Evolutionary conservation across 2,329 filamentous ascomycete species (phyloP), one percentile per base, ranked within the genome.

Genomic region (Metarhizium album): DNA sequence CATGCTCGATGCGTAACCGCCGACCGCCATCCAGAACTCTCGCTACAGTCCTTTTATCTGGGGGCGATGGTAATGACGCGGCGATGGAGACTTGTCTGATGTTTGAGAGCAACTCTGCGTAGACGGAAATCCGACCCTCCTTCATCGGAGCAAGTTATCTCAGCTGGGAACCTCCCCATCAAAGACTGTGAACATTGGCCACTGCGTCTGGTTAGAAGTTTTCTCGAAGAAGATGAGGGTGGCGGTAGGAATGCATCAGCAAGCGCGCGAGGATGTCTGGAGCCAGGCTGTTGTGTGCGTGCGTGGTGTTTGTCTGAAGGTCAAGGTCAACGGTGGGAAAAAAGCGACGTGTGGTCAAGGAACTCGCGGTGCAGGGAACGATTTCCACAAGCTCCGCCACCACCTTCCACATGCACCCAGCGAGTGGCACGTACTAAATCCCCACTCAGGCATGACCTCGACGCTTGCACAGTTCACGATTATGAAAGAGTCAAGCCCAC

Each of bases 21-120:
- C 58, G 60, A 46, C 78, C 74, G 53, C 75, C 67, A 35, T 69
- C 60, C 13, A 72, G 67, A 40, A 82, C 55, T 14, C 64, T 64
- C 24, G 70, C 71, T 45, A 58, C 61, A 20, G 74, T 79, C n/a
- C 65, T 66, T 23, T 65, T 52, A 48, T 71, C 67, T 45, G 64
- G 64, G 4, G 70, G 64, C 13, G 72, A 70, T 2, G 70, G 66
- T 1, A 84, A 66, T 3, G 73, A 71, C 6, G 73, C 78, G 47
- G 73, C 75, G 22, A 84, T 66, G 4, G 81, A 83, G 38, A 86
- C 71, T 60, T 84, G 80, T 42, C 76, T 73, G 56, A 86, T 82
- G 53, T 84, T 83, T 27, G 75, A 69, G 2, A 86, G 73, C 1
- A 84, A 71, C 65, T 86, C 83, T 4, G 82, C 81, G 60, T 86